Conservation (phyloP, 2,329 filamentous ascomycete species). For the Rutstroemia sp. region DNA sequence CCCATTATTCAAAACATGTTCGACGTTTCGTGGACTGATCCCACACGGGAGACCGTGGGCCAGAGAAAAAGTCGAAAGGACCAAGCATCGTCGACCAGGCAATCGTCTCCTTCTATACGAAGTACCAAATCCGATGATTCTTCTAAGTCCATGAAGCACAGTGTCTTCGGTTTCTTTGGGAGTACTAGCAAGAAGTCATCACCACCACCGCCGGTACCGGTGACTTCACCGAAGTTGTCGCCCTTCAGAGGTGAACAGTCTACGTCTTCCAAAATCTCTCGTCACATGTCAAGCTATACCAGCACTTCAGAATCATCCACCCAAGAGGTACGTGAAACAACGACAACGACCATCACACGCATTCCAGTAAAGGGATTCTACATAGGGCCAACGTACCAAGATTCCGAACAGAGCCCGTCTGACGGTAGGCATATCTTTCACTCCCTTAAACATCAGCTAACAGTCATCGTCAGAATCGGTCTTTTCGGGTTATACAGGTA, state of each 20-base stretch:
- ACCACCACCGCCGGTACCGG: background rate
- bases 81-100: conserved; percentile 8
- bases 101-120: conserved; percentile 9
- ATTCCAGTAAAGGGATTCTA: conserved; percentile 11
- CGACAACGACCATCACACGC: conserved; percentile 8
- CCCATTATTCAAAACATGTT: conserved; percentile 22
- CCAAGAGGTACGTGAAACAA: conserved; percentile 8
- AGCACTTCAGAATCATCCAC: conserved; percentile 12
- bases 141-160: conserved; percentile 7
- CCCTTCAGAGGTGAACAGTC: conserved; percentile 5
- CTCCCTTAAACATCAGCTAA: conserved; percentile 10
- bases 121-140: conserved; percentile 18
- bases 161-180: conserved; percentile 28
- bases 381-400: conserved; percentile 8
- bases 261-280: conserved; percentile 8
- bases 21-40: conserved; percentile 28
- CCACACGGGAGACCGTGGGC: conserved; percentile 26
- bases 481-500: conserved; percentile 38
- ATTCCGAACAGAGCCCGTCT: conserved; percentile 14
- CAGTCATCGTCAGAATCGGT: conserved; percentile 35
- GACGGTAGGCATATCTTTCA: conserved; percentile 15
- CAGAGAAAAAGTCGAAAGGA: conserved; percentile 27
- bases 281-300: conserved; percentile 16
- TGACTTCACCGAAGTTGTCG: conserved; percentile 4
- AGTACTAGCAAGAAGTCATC: conserved; percentile 22